These are phyloP conservation scores for Termitomyces sp. DNA, from an alignment of 768 basidiomycete species.

Conservation along the genomic window DNA sequence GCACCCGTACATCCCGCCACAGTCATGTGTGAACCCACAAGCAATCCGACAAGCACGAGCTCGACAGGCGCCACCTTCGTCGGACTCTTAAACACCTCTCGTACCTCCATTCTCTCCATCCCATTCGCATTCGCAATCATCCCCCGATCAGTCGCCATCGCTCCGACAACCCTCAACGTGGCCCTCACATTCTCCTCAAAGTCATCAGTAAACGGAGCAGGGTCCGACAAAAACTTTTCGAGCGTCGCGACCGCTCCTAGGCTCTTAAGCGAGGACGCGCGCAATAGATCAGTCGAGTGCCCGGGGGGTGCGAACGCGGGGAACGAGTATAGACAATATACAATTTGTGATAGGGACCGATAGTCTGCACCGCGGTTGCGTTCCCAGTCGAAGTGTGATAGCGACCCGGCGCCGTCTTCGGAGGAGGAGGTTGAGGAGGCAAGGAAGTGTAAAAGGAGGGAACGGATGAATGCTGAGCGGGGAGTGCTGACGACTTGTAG, in stretches of 20 bases:
- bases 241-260: constrained; percentile 16
- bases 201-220: not conserved
- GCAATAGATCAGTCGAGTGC: constrained; percentile 23
- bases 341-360: constrained; percentile 49
- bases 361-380: constrained; percentile 49
- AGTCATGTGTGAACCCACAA: constrained; percentile 48
- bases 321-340: constrained; percentile 46
- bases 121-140: not conserved
- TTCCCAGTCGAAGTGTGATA: constrained; percentile 45
- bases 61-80: constrained; percentile 64
- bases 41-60: constrained; percentile 50
- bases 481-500: constrained; percentile 60
- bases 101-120: constrained; percentile 26
- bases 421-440: constrained; percentile 52
- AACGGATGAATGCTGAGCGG: constrained; percentile 55
- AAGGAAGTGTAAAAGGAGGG: constrained; percentile 43
- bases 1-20: constrained; percentile 1
- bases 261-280: constrained; percentile 45
- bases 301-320: constrained; percentile 15
- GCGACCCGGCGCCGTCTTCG: constrained; percentile 30
- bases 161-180: constrained; percentile 6
- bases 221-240: constrained; percentile 16
- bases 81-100: constrained; percentile 30
- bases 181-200: constrained; percentile 1
- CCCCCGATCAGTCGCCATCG: not conserved